A percentile compares a stretch with the other conserved stretches of the same genome.
These are phyloP conservation scores for Pichia exigua DNA, from an alignment of 805 yeast genomes.

Conservation along the genomic window DNA sequence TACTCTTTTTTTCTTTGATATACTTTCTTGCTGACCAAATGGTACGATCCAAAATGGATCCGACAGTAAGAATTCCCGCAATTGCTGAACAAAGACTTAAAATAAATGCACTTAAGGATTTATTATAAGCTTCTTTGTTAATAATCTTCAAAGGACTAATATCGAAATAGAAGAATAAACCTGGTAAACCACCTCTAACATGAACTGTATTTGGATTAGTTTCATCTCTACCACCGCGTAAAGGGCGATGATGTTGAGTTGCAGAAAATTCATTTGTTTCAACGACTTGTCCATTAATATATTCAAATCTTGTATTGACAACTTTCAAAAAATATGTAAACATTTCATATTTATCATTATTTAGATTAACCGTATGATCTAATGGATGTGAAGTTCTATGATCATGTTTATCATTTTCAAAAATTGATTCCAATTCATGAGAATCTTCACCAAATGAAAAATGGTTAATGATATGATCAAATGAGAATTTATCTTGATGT, in stretches of 20 bases:
- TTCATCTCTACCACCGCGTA: constrained; percentile 78
- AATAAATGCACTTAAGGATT: constrained; percentile 76
- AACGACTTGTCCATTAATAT: constrained; percentile 40
- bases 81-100: constrained; percentile 79
- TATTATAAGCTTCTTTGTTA: constrained; percentile 65
- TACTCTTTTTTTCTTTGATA: constrained; percentile 57
- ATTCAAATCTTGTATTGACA: constrained; percentile 82
- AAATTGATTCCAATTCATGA: constrained; percentile 12
- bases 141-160: constrained; percentile 90
- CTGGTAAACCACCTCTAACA: constrained; percentile 84
- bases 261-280: constrained; percentile 90
- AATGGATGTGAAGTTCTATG: constrained; percentile 54
- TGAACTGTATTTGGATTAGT: constrained; percentile 86
- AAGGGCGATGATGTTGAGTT: constrained; percentile 80
- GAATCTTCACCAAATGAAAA: constrained; percentile 72
- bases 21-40: constrained; percentile 85
- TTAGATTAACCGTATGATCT: constrained; percentile 40
- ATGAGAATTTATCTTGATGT: constrained; percentile 51
- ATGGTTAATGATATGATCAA: constrained; percentile 72
- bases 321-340: constrained; percentile 80
- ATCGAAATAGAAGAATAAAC: constrained; percentile 80
- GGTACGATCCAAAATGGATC: constrained; percentile 79
- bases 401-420: constrained; percentile 19
- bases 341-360: constrained; percentile 49
- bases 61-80: constrained; percentile 91